These are phyloP conservation scores for Pichia sp. DNA, from an alignment of 1,139 yeast species.

Conservation along the genomic window DNA sequence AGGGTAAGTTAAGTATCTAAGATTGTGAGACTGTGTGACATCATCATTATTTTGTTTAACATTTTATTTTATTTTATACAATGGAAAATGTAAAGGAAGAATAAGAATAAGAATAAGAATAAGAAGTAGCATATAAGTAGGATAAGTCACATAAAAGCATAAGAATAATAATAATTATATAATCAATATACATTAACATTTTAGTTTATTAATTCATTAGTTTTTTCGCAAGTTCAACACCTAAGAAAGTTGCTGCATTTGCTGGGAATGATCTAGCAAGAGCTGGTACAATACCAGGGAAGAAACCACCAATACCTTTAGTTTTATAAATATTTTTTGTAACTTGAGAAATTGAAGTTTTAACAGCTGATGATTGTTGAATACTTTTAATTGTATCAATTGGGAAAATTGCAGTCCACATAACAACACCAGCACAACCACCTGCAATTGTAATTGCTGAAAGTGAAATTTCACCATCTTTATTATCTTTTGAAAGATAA, in stretches of 20 bases:
- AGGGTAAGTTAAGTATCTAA: no score
- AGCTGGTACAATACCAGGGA: conserved; percentile 98
- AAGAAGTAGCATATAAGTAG: no score
- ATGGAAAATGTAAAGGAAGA: no score
- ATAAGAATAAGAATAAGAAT: no score
- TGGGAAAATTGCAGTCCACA: conserved; percentile 98
- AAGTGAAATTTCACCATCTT: conserved; percentile 29
- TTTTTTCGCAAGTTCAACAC: conserved; percentile 83
- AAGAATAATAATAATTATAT: background rate
- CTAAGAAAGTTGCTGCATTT: conserved; percentile 94
- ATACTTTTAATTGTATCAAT: conserved; percentile 92
- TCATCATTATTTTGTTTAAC: no score
- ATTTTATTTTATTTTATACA: no score
- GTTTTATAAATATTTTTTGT: conserved; percentile 54
- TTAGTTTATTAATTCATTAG: conserved; percentile 31
- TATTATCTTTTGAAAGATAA: conserved; percentile 39
- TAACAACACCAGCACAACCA: conserved; percentile 90
- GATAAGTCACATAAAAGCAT: background rate
- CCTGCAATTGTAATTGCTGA: conserved; percentile 83
- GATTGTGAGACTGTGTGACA: no score
- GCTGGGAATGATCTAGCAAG: conserved; percentile 94
- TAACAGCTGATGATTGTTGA: conserved; percentile 59
- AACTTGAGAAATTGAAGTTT: conserved; percentile 57
- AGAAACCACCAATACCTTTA: conserved; percentile 87
- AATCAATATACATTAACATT: background rate